Evolutionary conservation across 495 filamentous ascomycete species (phyloP).

Genomic region (Xylaria castorea): DNA sequence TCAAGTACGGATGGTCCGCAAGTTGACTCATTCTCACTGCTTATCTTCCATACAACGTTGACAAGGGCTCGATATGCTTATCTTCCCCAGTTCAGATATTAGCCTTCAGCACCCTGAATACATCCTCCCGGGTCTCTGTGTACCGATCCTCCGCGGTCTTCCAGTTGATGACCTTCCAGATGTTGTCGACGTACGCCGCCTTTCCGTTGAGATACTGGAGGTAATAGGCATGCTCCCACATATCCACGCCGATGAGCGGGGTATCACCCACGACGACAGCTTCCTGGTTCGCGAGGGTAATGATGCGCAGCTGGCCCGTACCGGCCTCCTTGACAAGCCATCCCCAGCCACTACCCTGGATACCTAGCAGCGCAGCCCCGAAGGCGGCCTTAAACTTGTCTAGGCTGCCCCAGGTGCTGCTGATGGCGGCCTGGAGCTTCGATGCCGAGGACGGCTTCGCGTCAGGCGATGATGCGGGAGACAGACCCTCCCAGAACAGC

Average conservation of each 20-base stretch:
- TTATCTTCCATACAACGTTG: neutral
- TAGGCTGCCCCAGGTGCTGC: constrained; percentile 68
- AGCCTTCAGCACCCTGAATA: constrained; percentile 45
- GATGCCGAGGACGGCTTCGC: constrained; percentile 64
- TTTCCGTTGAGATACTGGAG: constrained; percentile 99
- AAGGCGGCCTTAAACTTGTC: constrained; percentile 78
- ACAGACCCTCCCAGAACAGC: constrained; percentile 92
- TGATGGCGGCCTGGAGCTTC: constrained; percentile 66
- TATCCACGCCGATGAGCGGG: constrained; percentile 92
- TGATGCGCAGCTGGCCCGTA: constrained; percentile 74
- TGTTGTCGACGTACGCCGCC: constrained; percentile 94
- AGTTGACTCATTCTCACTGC: neutral
- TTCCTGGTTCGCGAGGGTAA: constrained; percentile 90
- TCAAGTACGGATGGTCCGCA: neutral
- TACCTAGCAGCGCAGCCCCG: constrained; percentile 67
- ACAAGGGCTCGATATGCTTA: neutral
- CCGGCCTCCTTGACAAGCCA: constrained; percentile 89
- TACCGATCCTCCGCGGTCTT: constrained; percentile 90
- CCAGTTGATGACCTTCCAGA: constrained; percentile 99
- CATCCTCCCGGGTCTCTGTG: constrained; percentile 44
- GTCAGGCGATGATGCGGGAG: constrained; percentile 60
- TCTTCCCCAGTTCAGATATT: constrained; percentile 32
- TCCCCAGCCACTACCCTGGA: constrained; percentile 73
- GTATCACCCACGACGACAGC: constrained; percentile 86
- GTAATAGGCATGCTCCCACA: constrained; percentile 80